These are phyloP conservation scores for Actinomucor elegans DNA, from an alignment of 371 early-diverging fungal species.

Conservation along the genomic window DNA sequence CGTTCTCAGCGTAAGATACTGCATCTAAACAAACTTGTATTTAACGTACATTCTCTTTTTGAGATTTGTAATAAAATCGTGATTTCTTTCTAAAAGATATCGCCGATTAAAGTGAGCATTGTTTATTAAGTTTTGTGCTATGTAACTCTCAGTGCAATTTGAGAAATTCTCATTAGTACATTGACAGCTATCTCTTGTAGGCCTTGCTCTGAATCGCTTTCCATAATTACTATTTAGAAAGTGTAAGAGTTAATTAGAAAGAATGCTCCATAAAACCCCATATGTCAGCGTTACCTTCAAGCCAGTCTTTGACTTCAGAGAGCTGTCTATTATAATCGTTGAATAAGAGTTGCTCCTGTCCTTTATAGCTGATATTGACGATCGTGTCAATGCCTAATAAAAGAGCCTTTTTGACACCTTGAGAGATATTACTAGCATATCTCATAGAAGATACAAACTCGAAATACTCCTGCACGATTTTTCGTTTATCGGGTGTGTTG, in stretches of 20 bases:
- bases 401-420: conserved; percentile 26
- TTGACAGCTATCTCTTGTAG: conserved; percentile 10
- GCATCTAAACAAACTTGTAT: no score
- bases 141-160: conserved; percentile 15
- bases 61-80: no score
- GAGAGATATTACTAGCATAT: conserved; percentile 21
- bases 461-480: conserved; percentile 46
- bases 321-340: conserved; percentile 32
- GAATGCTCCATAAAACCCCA: no score
- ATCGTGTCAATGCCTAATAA: conserved; percentile 41
- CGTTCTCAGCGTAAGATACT: no score
- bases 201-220: conserved; percentile 7
- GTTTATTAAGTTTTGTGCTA: no score
- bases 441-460: conserved; percentile 44
- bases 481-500: conserved; percentile 40
- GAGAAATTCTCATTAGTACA: conserved; percentile 4
- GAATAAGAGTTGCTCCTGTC: conserved; percentile 30
- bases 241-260: no score
- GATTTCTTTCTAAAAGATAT: no score
- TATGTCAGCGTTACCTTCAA: conserved; percentile 30
- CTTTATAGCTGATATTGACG: conserved; percentile 30
- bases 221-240: conserved; percentile 3
- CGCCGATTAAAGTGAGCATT: no score
- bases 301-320: conserved; percentile 35
- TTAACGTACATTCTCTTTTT: no score